phyloP scores from a whole-genome alignment of 2,329 filamentous ascomycete genomes.

The Neonectria neomacrospora region DNA sequence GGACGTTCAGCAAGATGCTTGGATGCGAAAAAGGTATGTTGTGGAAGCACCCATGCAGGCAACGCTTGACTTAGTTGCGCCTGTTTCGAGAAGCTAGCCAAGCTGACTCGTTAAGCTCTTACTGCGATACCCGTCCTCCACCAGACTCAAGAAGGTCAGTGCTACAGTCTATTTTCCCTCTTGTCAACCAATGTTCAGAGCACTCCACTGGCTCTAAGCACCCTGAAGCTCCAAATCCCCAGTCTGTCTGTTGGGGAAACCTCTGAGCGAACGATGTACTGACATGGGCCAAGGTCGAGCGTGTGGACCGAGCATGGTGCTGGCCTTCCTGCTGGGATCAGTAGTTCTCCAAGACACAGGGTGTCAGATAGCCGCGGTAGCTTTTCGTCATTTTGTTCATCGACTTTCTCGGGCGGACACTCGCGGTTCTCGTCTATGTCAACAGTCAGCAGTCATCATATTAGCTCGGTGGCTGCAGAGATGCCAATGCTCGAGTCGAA shows the following conservation, averaged over 20 bases:
- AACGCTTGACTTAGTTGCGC: background rate
- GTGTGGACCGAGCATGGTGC: slow-evolving; percentile 37
- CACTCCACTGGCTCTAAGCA: background rate
- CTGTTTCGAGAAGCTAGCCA: background rate
- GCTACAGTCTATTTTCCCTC: slow-evolving; percentile 3
- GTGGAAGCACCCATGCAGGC: background rate
- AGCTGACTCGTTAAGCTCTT: slow-evolving; percentile 26
- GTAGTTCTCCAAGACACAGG: slow-evolving; percentile 39
- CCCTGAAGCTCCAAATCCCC: background rate
- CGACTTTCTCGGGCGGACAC: slow-evolving; percentile 58
- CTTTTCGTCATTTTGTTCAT: slow-evolving; percentile 61
- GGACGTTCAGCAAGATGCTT: slow-evolving; percentile 37
- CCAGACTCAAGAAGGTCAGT: slow-evolving; percentile 39
- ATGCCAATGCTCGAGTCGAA: slow-evolving; percentile 53
- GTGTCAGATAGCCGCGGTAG: slow-evolving; percentile 64
- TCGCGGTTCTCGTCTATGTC: slow-evolving; percentile 66
- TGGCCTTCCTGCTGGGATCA: slow-evolving; percentile 15
- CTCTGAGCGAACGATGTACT: slow-evolving; percentile 11
- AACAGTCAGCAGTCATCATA: slow-evolving; percentile 56
- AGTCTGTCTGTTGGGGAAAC: background rate
- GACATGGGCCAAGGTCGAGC: slow-evolving; percentile 35
- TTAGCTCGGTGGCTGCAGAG: slow-evolving; percentile 51
- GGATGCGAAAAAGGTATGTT: slow-evolving; percentile 37
- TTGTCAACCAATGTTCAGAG: background rate
- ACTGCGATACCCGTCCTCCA: slow-evolving; percentile 33